Base-by-base conservation (phyloP, 2,329 filamentous ascomycete genomes). In the Xylaria sp. region DNA sequence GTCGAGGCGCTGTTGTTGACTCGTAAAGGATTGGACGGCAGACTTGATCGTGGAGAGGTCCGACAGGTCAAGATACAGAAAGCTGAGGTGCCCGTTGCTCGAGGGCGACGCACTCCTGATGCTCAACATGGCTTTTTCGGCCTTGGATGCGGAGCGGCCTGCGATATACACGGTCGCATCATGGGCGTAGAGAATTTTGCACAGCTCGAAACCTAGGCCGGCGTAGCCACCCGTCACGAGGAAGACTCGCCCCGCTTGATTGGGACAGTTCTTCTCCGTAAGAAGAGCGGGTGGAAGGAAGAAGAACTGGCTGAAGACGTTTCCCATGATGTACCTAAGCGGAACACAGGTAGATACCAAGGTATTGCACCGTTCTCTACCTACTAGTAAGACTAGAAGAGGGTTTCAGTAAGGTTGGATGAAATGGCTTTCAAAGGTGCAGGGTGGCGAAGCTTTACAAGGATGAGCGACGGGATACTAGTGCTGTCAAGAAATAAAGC, bases 151-250 rank as follows among this genome's bases (percentile, higher is more conserved):
- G 13, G 62, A 69, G 21, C 74, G 72, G 13, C 70, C 72, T 5
- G 66, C 72, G 4, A 76, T 63, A 43, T 67, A 75, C 19, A 76
- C 67, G 3, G 60, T 54, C 1, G 72, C 71, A 20, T 67, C 68
- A 41, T 60, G 57, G 17, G 39, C 48, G n/a, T 64, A 62, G 16
- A 57, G 54, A 7, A 63, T 54, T 9, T 58, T 52, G 17, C 44
- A 49, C 26, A 56, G 38, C 22, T 56, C 53, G 9, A 26, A 42
- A 5, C 53, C 53, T 19, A 56, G 24, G 7, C 53, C 53, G 19
- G 29, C 19, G 21, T 56, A 61, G 4, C 62, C 60, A 16, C 60
- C 62, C 4, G 60, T 64, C 2, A 64, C 56, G 5, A 62, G 34
- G n/a, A 60, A 57, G 2, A 64, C 60, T 44, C 59, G 56, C 40